These are phyloP conservation scores for Nakaseomyces sp. DNA, from an alignment of 1,139 yeast species.

Conservation along the genomic window DNA sequence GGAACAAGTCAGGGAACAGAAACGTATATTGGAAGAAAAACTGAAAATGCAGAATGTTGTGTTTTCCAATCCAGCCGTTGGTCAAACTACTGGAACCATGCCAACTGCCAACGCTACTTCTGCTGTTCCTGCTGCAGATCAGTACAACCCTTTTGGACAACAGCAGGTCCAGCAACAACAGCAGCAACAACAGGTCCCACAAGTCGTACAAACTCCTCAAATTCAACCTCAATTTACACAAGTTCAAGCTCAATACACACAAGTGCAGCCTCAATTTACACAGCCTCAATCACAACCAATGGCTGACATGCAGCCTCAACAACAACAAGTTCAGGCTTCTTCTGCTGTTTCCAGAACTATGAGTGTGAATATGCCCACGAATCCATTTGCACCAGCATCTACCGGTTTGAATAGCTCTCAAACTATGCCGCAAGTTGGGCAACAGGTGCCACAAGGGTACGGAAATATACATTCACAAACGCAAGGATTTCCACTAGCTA, in stretches of 20 bases:
- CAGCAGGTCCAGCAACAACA: not conserved
- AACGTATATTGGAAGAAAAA: slow-evolving; percentile 24
- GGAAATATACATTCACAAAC: not conserved
- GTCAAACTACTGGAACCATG: slow-evolving; percentile 22
- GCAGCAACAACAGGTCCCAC: not conserved
- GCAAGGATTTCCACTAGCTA: not conserved
- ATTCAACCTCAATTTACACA: not conserved
- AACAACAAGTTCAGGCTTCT: not conserved
- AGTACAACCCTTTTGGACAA: slow-evolving; percentile 16
- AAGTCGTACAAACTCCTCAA: not conserved
- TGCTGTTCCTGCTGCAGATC: slow-evolving; percentile 12
- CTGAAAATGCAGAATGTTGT: slow-evolving; percentile 23
- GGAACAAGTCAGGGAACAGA: slow-evolving; percentile 26
- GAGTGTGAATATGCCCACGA: not conserved
- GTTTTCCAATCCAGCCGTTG: slow-evolving; percentile 11
- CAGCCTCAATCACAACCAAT: slow-evolving; percentile 1
- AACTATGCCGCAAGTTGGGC: not conserved
- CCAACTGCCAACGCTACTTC: slow-evolving; percentile 9
- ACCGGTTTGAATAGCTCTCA: not conserved
- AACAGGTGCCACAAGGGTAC: not conserved
- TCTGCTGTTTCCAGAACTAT: not conserved
- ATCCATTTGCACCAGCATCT: slow-evolving; percentile 1
- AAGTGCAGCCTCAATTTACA: not conserved
- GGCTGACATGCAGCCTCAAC: not conserved
- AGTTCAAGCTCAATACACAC: not conserved